These are phyloP conservation scores for Cenchrus fungigraminus DNA, from an alignment of 176 grass and related monocot genomes.

Conservation along the genomic window DNA sequence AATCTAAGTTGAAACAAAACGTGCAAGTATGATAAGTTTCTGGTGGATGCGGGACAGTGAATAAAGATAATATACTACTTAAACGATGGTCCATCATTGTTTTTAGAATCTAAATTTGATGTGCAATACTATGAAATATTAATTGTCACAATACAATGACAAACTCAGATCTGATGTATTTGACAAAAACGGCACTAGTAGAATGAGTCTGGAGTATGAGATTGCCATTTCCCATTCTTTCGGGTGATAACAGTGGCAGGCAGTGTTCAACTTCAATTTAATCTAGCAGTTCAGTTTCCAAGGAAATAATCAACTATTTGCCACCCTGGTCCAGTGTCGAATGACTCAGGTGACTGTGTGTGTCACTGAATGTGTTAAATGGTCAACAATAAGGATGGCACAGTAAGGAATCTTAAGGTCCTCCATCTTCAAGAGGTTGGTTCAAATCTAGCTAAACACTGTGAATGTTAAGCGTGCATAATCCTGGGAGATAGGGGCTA, in stretches of 20 bases:
- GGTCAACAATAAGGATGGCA: no score
- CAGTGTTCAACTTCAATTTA: not conserved
- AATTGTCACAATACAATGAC: not conserved
- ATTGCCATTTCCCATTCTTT: not conserved
- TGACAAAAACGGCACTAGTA: not conserved
- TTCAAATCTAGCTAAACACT: not conserved
- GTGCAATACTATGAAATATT: not conserved
- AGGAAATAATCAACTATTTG: no score
- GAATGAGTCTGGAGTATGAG: not conserved
- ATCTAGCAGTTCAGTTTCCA: not conserved
- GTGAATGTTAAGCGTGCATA: no score
- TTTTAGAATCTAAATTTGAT: not conserved
- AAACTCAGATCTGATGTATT: not conserved
- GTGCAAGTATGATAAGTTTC: constrained; percentile 25
- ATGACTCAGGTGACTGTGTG: no score
- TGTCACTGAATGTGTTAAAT: no score
- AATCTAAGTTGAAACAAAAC: constrained; percentile 60
- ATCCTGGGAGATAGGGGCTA: no score
- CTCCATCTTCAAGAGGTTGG: not conserved
- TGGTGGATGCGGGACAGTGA: not conserved
- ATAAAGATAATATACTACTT: not conserved
- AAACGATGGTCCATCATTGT: not conserved
- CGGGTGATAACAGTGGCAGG: not conserved
- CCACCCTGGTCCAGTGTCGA: no score
- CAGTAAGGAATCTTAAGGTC: constrained; percentile 1